Conservation (phyloP, 208 protist species). For the Leishmania turanica region DNA sequence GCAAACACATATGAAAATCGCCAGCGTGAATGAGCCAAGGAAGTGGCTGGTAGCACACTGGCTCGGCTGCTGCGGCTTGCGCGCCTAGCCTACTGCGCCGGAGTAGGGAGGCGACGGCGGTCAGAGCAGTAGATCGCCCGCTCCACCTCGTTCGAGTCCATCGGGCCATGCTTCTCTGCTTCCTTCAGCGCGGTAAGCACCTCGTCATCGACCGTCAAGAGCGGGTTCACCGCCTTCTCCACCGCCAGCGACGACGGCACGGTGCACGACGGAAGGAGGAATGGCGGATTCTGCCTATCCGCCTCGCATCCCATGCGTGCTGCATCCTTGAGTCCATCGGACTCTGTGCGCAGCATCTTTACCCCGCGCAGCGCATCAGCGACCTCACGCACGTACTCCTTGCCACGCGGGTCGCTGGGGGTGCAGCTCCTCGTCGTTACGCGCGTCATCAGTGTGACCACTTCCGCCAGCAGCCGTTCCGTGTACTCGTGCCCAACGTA, state of each 20-base stretch:
- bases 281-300: conserved; percentile 3
- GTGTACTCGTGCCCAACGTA: conserved; percentile 89
- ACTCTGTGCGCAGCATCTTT: conserved; percentile 37
- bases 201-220: conserved; percentile 59
- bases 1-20: background rate
- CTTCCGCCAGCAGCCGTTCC: conserved; percentile 50
- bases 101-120: conserved; percentile 20
- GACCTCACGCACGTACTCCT: conserved; percentile 29
- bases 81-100: background rate
- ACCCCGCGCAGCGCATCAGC: conserved; percentile 32
- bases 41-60: background rate
- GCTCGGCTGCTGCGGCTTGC: background rate
- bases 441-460: conserved; percentile 39
- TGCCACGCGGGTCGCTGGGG: conserved; percentile 5
- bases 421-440: conserved; percentile 3
- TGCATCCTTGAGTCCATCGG: conserved; percentile 46
- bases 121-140: conserved; percentile 49
- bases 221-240: conserved; percentile 65
- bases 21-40: background rate
- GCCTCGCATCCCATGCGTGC: conserved; percentile 9
- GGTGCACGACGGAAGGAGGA: conserved; percentile 54
- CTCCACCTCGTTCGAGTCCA: conserved; percentile 35
- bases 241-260: conserved; percentile 68
- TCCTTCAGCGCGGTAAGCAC: conserved; percentile 35
- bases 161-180: conserved; percentile 19